Conservation (phyloP, 1,284 basidiomycete genomes). For the Grifola frondosa region DNA sequence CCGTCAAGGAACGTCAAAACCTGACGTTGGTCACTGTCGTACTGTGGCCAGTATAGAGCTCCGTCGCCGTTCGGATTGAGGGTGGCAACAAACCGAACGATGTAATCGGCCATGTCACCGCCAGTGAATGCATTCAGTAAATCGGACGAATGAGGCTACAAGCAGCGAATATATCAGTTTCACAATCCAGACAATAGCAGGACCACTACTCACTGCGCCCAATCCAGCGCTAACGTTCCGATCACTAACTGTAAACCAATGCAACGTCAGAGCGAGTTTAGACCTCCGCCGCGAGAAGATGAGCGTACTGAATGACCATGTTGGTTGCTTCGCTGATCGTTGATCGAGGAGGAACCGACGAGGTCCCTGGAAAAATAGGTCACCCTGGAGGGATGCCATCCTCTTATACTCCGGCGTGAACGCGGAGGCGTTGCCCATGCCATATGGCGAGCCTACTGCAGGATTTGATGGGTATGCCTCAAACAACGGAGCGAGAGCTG, state of each 20-base stretch:
- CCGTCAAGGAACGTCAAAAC: conserved; percentile 17
- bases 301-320: conserved; percentile 35
- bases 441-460: conserved; percentile 49
- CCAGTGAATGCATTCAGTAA: conserved; percentile 1
- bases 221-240: conserved; percentile 1
- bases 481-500: neutral
- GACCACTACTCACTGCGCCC: conserved; percentile 5
- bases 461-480: conserved; percentile 22
- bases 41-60: conserved; percentile 6
- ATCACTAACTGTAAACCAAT: neutral
- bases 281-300: neutral
- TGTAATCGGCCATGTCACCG: conserved; percentile 7
- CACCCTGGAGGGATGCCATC: conserved; percentile 49
- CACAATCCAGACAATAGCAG: conserved; percentile 6
- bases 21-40: neutral
- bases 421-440: conserved; percentile 42
- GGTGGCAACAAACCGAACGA: conserved; percentile 11
- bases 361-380: conserved; percentile 38
- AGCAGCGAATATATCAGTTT: conserved; percentile 7
- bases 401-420: conserved; percentile 53
- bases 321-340: conserved; percentile 22
- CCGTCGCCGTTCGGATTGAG: conserved; percentile 10
- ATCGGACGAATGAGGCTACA: conserved; percentile 7
- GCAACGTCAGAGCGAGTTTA: neutral
- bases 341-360: neutral